Conservation (phyloP, 2,329 filamentous ascomycete genomes). For the Xylariaceae sp. region DNA sequence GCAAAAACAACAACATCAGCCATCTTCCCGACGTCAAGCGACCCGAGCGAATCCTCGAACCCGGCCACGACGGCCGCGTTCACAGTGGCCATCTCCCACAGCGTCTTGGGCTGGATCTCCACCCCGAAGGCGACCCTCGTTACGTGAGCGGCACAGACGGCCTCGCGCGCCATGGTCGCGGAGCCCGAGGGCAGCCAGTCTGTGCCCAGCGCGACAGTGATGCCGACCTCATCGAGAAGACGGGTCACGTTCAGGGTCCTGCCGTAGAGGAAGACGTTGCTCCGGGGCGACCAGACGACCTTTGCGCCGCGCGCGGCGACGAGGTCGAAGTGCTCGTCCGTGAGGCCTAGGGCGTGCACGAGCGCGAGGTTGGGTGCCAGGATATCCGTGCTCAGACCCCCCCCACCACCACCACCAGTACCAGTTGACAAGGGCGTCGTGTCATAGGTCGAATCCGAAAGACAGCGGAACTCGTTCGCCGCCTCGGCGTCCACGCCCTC, state of each 20-base stretch:
- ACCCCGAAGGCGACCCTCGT: constrained; percentile 13
- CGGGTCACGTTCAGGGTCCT: constrained; percentile 24
- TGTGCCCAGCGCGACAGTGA: constrained; percentile 28
- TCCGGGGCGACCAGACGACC: constrained; percentile 28
- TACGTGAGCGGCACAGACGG: constrained; percentile 16
- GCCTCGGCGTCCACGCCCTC: constrained; percentile 27
- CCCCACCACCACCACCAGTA: no score
- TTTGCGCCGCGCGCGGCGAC: constrained; percentile 25
- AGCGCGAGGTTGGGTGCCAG: constrained; percentile 24
- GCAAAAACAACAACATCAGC: constrained; percentile 41
- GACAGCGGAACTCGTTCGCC: constrained; percentile 27
- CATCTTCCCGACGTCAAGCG: constrained; percentile 36
- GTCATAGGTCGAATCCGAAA: constrained; percentile 24
- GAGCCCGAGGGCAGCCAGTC: constrained; percentile 29
- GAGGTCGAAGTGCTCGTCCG: constrained; percentile 20
- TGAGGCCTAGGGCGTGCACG: constrained; percentile 26
- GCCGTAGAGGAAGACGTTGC: constrained; percentile 28
- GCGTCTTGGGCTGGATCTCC: constrained; percentile 15
- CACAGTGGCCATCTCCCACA: constrained; percentile 37
- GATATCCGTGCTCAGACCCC: constrained; percentile 24
- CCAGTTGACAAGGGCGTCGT: constrained; percentile 14
- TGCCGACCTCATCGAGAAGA: constrained; percentile 22
- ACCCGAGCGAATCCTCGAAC: constrained; percentile 35
- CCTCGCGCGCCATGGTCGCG: constrained; percentile 26
- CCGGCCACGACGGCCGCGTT: constrained; percentile 38